phyloP scores from a whole-genome alignment of 768 basidiomycete species.

The Pisolithus tinctorius region DNA sequence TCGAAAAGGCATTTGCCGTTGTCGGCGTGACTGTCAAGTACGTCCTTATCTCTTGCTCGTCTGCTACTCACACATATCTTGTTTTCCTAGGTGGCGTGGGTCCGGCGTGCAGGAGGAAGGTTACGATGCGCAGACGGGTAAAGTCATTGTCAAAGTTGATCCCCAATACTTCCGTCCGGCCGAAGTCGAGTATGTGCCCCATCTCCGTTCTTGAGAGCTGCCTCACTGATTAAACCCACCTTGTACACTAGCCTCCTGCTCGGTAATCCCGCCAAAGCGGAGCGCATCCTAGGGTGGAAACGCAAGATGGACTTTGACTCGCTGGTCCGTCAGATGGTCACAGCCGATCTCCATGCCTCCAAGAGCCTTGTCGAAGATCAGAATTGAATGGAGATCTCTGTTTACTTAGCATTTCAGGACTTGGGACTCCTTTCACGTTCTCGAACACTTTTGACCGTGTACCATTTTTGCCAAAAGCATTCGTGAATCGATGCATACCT shows the following conservation, averaged over 20 bases:
- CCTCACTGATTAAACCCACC: neutral
- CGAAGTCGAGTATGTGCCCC: constrained; percentile 77
- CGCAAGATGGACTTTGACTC: constrained; percentile 76
- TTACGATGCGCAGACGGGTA: constrained; percentile 60
- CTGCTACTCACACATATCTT: constrained; percentile 1
- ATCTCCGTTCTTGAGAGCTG: neutral
- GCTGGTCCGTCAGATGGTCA: constrained; percentile 90
- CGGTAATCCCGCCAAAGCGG: constrained; percentile 88
- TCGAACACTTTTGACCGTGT: neutral
- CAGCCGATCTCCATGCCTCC: constrained; percentile 68
- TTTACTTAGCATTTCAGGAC: neutral
- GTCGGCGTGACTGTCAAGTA: constrained; percentile 65
- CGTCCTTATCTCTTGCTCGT: constrained; percentile 11
- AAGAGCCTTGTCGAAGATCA: constrained; percentile 77
- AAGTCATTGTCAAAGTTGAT: constrained; percentile 79
- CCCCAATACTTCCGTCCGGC: constrained; percentile 89
- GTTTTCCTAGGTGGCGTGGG: constrained; percentile 64
- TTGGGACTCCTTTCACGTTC: neutral
- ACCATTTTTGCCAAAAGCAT: neutral
- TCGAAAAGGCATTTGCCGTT: constrained; percentile 75
- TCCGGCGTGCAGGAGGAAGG: constrained; percentile 72
- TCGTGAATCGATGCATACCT: neutral
- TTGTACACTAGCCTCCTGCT: constrained; percentile 55
- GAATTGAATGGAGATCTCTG: constrained; percentile 38
- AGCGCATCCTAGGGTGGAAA: constrained; percentile 85